Conservation (phyloP, 1,139 yeast species). For the Yamadazyma epiphylla region DNA sequence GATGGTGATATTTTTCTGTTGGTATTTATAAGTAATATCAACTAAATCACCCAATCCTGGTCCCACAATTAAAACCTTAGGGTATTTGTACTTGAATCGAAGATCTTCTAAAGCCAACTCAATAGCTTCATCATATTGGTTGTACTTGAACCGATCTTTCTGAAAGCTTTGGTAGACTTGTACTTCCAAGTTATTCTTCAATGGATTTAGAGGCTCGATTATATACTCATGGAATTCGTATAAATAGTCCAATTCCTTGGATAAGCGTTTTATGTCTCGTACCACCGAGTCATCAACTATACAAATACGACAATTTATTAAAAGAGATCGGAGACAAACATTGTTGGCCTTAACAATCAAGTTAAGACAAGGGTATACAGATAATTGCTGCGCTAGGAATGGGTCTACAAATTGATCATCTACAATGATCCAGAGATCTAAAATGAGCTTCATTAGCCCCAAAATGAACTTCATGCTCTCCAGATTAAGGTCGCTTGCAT, state of each 20-base stretch:
- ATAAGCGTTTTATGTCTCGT: too few species aligned
- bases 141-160: conserved; percentile 63
- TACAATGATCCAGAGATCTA: too few species aligned
- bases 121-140: conserved; percentile 64
- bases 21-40: conserved; percentile 21
- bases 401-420: too few species aligned
- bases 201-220: conserved; percentile 67
- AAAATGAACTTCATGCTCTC: too few species aligned
- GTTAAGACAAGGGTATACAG: too few species aligned
- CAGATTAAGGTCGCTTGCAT: too few species aligned
- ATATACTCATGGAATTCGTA: conserved; percentile 8
- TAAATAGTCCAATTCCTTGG: not conserved
- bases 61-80: conserved; percentile 60
- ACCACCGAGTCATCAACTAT: conserved; percentile 2
- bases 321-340: conserved; percentile 1
- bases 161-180: conserved; percentile 68
- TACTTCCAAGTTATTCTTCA: conserved; percentile 51
- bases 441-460: too few species aligned
- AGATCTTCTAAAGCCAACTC: conserved; percentile 46
- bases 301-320: conserved; percentile 3
- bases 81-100: not conserved
- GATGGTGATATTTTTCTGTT: conserved; percentile 12
- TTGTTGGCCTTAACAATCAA: too few species aligned
- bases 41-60: conserved; percentile 87
- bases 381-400: too few species aligned